Evolutionary conservation across 2,329 filamentous ascomycete genomes (phyloP), one percentile per base, ranked within the genome.

Genomic region (Thielaviopsis punctulata): DNA sequence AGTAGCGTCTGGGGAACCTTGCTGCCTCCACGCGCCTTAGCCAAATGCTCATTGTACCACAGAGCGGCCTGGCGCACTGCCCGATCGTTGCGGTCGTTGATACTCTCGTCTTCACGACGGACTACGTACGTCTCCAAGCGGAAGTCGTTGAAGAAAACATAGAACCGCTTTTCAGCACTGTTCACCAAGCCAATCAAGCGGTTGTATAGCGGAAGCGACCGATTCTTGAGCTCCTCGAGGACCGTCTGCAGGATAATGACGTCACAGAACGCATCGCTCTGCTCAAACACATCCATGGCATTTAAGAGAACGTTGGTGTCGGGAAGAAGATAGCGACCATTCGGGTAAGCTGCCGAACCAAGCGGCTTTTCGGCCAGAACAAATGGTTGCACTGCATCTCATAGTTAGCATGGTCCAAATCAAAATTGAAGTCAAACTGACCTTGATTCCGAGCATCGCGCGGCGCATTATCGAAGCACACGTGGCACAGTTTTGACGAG

Each of bases 91-190:
- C 92, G 78, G 65, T 98, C 92, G 64, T 98, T 98, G 67, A 98
- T 92, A 2, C 79, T 84, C 69, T 98, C 92, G 36, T 85, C 82
- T 5, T 74, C 66, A 19, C 81, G 76, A 56, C 92, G 76, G 24
- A 76, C 69, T 47, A 95, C 78, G 62, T 95, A 85, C 0, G 92
- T 98, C 66, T 98, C 93, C 39, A 89, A 72, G 49, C 90, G 79
- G 63, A 98, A 98, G 61, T 98, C 92, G 65, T 98, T 98, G 77
- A 96, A 96, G 65, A 98, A 98, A 50, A 98, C 86, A 62, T 96
- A 95, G 64, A 95, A 96, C 52, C 90, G 80, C 72, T 98, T 98
- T 58, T 94, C 88, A 60, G 95, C 88, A 62, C 90, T 95, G 67
- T 90, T 94, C 39, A 89, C 94, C 57, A 98, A 72, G 21, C 84